Percentiles rank a stretch among this genome's conserved stretches.
phyloP scores from a whole-genome alignment of 768 basidiomycete genomes.

The Lactifluus pinguis region DNA sequence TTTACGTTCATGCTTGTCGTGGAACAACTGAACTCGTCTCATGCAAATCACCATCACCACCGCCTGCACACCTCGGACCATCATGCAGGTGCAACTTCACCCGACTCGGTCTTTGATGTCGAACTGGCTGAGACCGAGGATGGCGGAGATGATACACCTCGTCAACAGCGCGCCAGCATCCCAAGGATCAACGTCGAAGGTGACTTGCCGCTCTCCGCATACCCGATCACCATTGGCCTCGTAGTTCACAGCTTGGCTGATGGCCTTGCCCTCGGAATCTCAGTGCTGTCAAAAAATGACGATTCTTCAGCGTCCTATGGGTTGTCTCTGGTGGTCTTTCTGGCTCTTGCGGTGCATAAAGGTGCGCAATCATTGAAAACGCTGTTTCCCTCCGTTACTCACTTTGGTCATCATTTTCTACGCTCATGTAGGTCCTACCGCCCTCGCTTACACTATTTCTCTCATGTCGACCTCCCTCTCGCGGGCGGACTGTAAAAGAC shows the following conservation, averaged over 20 bases:
- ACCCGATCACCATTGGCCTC: slow-evolving; percentile 76
- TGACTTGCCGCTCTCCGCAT: slow-evolving; percentile 34
- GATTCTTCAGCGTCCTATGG: slow-evolving; percentile 30
- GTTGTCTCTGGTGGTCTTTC: slow-evolving; percentile 77
- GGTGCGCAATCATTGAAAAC: slow-evolving; percentile 30
- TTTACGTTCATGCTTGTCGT: slow-evolving; percentile 56
- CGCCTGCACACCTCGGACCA: slow-evolving; percentile 23
- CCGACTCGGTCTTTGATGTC: slow-evolving; percentile 48
- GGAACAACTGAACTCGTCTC: slow-evolving; percentile 51
- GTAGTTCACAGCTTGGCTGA: slow-evolving; percentile 86
- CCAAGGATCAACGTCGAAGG: background rate
- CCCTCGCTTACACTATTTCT: slow-evolving; percentile 79
- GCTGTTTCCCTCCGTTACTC: background rate
- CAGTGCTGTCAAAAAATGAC: slow-evolving; percentile 35
- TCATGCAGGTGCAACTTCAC: slow-evolving; percentile 12
- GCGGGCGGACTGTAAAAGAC: slow-evolving; percentile 56
- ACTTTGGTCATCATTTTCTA: background rate
- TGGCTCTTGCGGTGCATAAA: slow-evolving; percentile 91
- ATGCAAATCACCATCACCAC: slow-evolving; percentile 34
- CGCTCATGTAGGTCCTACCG: slow-evolving; percentile 63
- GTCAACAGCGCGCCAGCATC: slow-evolving; percentile 16
- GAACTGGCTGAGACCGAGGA: slow-evolving; percentile 51
- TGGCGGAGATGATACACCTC: slow-evolving; percentile 21
- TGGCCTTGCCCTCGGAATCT: slow-evolving; percentile 85
- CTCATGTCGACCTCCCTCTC: slow-evolving; percentile 71